Evolutionary conservation across 352 stramenopile genomes (phyloP).

Genomic region (Globisporangium lucens): DNA sequence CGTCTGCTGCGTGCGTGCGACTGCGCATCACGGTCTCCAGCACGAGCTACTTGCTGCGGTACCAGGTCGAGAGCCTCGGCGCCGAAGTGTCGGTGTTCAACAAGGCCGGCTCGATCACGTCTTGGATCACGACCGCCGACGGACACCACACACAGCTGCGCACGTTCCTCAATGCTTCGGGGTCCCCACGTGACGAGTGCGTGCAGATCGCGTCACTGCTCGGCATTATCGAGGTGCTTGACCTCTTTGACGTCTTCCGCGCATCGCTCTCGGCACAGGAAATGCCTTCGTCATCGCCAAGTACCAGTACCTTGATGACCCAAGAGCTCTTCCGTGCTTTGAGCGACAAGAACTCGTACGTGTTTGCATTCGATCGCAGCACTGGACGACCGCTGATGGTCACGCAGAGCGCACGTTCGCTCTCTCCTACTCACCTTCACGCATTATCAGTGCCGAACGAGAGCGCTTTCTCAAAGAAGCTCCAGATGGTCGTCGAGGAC

Average conservation of each 20-base stretch:
- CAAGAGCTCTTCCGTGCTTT: conserved; percentile 18
- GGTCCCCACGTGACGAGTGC: conserved; percentile 13
- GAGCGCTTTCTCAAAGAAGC: conserved; percentile 13
- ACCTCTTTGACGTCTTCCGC: conserved; percentile 43
- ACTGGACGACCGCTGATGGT: conserved; percentile 33
- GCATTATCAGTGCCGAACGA: neutral
- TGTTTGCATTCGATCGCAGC: conserved; percentile 40
- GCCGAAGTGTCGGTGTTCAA: conserved; percentile 47
- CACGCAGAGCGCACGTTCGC: conserved; percentile 21
- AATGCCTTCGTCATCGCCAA: conserved; percentile 7
- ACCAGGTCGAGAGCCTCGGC: conserved; percentile 32
- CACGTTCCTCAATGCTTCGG: conserved; percentile 20
- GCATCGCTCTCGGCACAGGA: conserved; percentile 19
- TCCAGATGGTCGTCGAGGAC: conserved; percentile 37
- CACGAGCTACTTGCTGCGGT: conserved; percentile 40
- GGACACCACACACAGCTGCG: conserved; percentile 38
- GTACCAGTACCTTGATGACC: neutral
- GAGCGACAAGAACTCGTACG: conserved; percentile 42
- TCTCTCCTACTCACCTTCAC: neutral
- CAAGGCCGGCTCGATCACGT: conserved; percentile 33
- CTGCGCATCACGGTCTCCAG: conserved; percentile 34
- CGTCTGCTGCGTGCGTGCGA: conserved; percentile 13
- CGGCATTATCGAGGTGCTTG: conserved; percentile 40
- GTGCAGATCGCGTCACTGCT: conserved; percentile 37
- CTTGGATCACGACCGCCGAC: conserved; percentile 44